Percentiles rank a stretch among this genome's conserved stretches.
Evolutionary conservation across 164 flowering plant genomes (phyloP).

Genomic region (Buxus sempervirens): DNA sequence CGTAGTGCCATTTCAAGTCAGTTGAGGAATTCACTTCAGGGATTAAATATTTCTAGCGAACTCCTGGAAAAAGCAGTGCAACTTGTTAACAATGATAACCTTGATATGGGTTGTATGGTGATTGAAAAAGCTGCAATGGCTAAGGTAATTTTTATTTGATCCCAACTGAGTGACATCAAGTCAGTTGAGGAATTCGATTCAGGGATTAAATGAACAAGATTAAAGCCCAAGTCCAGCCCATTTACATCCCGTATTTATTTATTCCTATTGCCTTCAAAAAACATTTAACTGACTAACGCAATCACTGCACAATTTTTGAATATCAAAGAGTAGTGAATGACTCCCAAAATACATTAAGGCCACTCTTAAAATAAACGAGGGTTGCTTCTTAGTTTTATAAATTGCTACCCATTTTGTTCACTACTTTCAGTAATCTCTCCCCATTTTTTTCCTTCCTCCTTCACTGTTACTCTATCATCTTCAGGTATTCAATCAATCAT

Average conservation of each 20-base stretch:
- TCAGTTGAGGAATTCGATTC: too few species aligned
- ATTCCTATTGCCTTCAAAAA: background rate
- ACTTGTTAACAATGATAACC: constrained; percentile 90
- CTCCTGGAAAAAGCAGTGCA: constrained; percentile 75
- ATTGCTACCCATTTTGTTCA: too few species aligned
- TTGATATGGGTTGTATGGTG: constrained; percentile 89
- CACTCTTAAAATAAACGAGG: too few species aligned
- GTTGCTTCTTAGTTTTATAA: too few species aligned
- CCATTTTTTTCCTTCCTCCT: background rate
- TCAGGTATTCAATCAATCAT: background rate
- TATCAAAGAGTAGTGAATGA: too few species aligned
- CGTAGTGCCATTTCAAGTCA: constrained; percentile 79
- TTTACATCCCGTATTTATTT: background rate
- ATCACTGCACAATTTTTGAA: too few species aligned
- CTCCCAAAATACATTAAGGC: too few species aligned
- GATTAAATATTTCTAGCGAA: constrained; percentile 50
- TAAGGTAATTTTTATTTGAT: constrained; percentile 56
- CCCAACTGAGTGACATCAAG: too few species aligned
- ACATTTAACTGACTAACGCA: too few species aligned
- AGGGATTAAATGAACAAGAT: too few species aligned
- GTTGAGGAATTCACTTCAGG: constrained; percentile 64
- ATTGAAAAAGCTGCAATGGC: constrained; percentile 97
- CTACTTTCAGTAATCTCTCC: too few species aligned
- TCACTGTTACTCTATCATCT: background rate
- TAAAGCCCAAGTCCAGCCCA: too few species aligned